Evolutionary conservation across 495 filamentous ascomycete genomes (phyloP).

Genomic region (Lophium mytilinum): DNA sequence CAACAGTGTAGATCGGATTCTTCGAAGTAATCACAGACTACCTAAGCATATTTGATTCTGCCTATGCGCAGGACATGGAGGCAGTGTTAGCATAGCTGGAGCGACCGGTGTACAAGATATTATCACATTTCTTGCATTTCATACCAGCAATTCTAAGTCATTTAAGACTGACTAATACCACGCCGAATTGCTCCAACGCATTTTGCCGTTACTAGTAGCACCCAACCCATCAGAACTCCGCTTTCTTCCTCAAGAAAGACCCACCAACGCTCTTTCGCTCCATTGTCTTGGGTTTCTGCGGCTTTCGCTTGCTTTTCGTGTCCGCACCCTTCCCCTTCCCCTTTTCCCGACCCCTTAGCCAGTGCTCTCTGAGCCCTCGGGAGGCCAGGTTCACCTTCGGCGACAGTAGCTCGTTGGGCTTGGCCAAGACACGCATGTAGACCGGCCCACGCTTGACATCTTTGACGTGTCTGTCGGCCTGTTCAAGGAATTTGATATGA

Average conservation of each 20-base stretch:
- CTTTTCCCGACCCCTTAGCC: constrained; percentile 33
- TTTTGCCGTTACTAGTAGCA: too few relatives aligned
- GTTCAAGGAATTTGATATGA: constrained; percentile 43
- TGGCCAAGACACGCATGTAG: constrained; percentile 45
- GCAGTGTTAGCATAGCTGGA: too few relatives aligned
- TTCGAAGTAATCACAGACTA: too few relatives aligned
- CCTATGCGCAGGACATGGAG: too few relatives aligned
- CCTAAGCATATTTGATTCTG: too few relatives aligned
- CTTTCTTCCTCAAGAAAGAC: constrained; percentile 15
- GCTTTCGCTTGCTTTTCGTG: background rate
- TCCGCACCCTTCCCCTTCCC: background rate
- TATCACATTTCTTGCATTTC: too few relatives aligned
- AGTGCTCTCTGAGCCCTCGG: constrained; percentile 40
- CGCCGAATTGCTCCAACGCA: too few relatives aligned
- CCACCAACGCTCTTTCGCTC: constrained; percentile 12
- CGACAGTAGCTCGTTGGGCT: constrained; percentile 37
- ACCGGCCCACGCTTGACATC: constrained; percentile 46
- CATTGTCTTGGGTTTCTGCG: background rate
- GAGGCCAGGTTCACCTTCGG: constrained; percentile 45
- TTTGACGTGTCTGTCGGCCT: constrained; percentile 44
- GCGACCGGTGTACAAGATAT: too few relatives aligned
- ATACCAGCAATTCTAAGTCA: too few relatives aligned
- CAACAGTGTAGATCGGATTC: too few relatives aligned
- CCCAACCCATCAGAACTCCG: background rate
- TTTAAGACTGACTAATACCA: too few relatives aligned